Percentiles rank a stretch among this genome's conserved stretches.
phyloP scores from a whole-genome alignment of 805 yeast species.

The Barnettozyma siamensis region DNA sequence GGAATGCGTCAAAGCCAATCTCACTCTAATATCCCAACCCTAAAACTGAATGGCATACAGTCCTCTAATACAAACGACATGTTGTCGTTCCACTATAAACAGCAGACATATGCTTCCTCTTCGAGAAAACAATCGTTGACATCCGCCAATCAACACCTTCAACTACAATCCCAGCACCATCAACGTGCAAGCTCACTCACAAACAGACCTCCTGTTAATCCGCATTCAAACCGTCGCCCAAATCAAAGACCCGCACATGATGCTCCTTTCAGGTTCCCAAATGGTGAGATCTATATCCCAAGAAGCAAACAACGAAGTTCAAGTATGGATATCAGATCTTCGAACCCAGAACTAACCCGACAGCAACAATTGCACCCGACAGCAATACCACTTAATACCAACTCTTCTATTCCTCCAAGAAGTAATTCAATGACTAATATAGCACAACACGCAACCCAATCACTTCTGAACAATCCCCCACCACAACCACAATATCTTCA shows the following conservation, averaged over 20 bases:
- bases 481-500: slow-evolving; percentile 1
- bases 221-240: slow-evolving; percentile 3
- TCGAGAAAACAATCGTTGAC: slow-evolving; percentile 5
- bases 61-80: slow-evolving; percentile 4
- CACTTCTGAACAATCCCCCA: not conserved
- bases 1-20: not conserved
- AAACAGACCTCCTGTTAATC: not conserved
- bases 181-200: not conserved
- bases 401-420: not conserved
- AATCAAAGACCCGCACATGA: slow-evolving; percentile 9
- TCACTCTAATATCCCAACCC: slow-evolving; percentile 2
- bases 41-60: not conserved
- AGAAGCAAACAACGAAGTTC: slow-evolving; percentile 22
- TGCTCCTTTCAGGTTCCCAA: slow-evolving; percentile 25
- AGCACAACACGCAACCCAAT: not conserved
- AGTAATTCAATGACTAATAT: not conserved
- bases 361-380: not conserved
- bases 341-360: slow-evolving; percentile 1
- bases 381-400: no score
- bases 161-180: not conserved
- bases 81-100: slow-evolving; percentile 3
- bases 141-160: not conserved
- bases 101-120: slow-evolving; percentile 3
- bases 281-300: slow-evolving; percentile 27
- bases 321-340: slow-evolving; percentile 9